These are phyloP conservation scores for Neurospora intermedia DNA, from an alignment of 495 filamentous ascomycete species.

Conservation along the genomic window DNA sequence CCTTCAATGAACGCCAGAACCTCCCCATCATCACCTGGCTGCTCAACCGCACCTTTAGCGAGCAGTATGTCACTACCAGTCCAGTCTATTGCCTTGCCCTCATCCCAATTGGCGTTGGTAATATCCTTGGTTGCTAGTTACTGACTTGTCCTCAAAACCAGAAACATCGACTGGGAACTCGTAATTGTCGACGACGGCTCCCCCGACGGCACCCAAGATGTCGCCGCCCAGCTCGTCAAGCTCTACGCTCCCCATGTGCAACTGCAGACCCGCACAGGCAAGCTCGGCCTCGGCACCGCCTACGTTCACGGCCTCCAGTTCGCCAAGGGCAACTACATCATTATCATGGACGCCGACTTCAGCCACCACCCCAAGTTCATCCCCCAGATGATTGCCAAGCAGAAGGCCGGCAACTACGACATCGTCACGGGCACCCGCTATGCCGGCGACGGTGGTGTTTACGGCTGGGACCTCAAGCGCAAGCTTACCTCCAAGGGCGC, in stretches of 20 bases:
- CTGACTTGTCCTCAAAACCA: constrained; percentile 20
- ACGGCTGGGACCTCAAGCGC: constrained; percentile 94
- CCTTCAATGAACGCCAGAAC: constrained; percentile 96
- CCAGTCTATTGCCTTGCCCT: not conserved
- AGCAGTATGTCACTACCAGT: constrained; percentile 46
- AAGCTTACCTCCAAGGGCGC: constrained; percentile 87
- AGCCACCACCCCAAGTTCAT: constrained; percentile 97
- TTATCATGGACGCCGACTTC: constrained; percentile 99
- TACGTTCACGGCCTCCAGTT: constrained; percentile 92
- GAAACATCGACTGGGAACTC: constrained; percentile 93
- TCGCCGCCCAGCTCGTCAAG: constrained; percentile 81
- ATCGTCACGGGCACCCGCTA: constrained; percentile 97
- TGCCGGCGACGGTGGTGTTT: constrained; percentile 81
- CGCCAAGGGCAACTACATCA: constrained; percentile 80
- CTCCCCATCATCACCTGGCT: constrained; percentile 93
- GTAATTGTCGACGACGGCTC: constrained; percentile 97
- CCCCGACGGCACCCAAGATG: constrained; percentile 84
- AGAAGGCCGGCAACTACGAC: constrained; percentile 64
- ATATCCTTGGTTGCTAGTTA: not conserved
- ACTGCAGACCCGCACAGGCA: constrained; percentile 78
- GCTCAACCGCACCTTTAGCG: constrained; percentile 78
- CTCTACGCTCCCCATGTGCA: constrained; percentile 70
- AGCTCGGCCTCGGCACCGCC: constrained; percentile 91
- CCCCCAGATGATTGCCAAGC: constrained; percentile 70
- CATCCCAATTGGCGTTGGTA: not conserved